Base-by-base conservation (phyloP, 345 rosid genomes). In the Turnera subulata region DNA sequence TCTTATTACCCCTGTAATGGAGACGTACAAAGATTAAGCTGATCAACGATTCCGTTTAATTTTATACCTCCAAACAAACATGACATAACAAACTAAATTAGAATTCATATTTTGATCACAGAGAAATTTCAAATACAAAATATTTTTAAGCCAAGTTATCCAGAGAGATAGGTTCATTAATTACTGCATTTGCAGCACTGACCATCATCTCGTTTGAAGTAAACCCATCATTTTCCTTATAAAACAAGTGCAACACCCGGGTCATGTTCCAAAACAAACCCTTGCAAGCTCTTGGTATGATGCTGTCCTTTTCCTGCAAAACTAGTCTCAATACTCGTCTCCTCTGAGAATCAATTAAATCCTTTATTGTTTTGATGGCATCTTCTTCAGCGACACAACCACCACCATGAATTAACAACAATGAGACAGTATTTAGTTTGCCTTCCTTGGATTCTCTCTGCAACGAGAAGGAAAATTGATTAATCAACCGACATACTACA, bases 401-500 rank as follows among this genome's bases (percentile, higher is more conserved):
- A 8, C 37, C 52, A 24, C 76, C 66, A 2, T 76, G 75, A 47
- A 75, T 73, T 69, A 86, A 65, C 51, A 71, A 73, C 75, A 93
- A 62, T 10, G 86, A 78, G 23, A 89, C 76, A 0, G 82, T 78
- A 56, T 93, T 89, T 53, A 84, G 53, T 73, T 86, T 89, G 72
- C 95, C 99, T 64, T 83, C 81, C 29, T 47, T 53, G 4, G 80
- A 68, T 74, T 87, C 96, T 59, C 94, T 83, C 96, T 89, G 84
- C 59, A 64, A 63, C 17, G 39, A 11, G 22, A 16, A 6, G 15
- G 16, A 23, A n/a, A 51, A 15, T 5, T 7, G 13, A 32, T n/a
- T n/a, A n/a, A n/a, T n/a, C n/a, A n/a, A n/a, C n/a, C n/a, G n/a
- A n/a, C n/a, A n/a, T n/a, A n/a, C n/a, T n/a, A 44, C 7, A 23